These are phyloP conservation scores for Chlorella sorokiniana DNA, from an alignment of 139 green algal genomes.

Conservation along the genomic window DNA sequence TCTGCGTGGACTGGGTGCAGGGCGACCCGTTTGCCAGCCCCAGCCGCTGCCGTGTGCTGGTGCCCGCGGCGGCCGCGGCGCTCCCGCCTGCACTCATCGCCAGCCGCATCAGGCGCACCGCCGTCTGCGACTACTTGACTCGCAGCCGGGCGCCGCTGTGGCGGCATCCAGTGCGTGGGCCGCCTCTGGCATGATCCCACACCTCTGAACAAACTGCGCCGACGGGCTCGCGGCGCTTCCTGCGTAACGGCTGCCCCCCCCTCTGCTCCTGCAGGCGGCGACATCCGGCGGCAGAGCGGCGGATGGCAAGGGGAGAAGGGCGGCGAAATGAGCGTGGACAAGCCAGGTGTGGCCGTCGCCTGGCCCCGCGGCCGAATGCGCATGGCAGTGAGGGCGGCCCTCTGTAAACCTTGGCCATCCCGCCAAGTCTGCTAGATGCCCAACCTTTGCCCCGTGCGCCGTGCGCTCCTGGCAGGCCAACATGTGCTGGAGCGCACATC, in stretches of 20 bases:
- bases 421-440: neutral
- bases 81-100: slow-evolving; percentile 33
- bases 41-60: slow-evolving; percentile 46
- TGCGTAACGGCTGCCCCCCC: neutral
- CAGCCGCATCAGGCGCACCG: slow-evolving; percentile 40
- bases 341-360: slow-evolving; percentile 17
- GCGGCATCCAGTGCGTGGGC: slow-evolving; percentile 14
- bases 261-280: slow-evolving; percentile 35
- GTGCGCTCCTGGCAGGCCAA: slow-evolving; percentile 41
- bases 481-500: slow-evolving; percentile 70
- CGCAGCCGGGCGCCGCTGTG: slow-evolving; percentile 48
- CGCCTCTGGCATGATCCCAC: neutral
- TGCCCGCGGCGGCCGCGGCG: slow-evolving; percentile 33
- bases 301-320: slow-evolving; percentile 72
- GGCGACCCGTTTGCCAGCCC: slow-evolving; percentile 57
- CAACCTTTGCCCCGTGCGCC: neutral
- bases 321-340: slow-evolving; percentile 73
- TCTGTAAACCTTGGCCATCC: neutral
- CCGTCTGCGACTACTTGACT: slow-evolving; percentile 67
- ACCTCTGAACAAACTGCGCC: too few species aligned
- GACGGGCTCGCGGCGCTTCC: too few species aligned
- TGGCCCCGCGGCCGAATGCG: neutral
- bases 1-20: slow-evolving; percentile 65
- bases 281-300: slow-evolving; percentile 43
- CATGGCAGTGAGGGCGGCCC: neutral